Percentiles rank a stretch among this genome's conserved stretches.
These are phyloP conservation scores for Syncephalastrum contaminatum DNA, from an alignment of 371 early-diverging fungal genomes.

Conservation along the genomic window DNA sequence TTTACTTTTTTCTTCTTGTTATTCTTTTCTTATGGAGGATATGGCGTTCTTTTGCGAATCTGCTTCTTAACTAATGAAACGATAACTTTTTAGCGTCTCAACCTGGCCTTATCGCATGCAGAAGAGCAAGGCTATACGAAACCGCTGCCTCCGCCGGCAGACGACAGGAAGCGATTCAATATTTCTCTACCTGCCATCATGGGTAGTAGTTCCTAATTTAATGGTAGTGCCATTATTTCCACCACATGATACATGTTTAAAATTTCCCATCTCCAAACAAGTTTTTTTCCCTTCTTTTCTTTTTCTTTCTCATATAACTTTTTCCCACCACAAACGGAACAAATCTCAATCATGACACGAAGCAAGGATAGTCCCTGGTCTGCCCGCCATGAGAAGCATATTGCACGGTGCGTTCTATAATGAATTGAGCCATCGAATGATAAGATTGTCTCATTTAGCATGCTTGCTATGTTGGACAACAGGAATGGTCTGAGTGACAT, in stretches of 20 bases:
- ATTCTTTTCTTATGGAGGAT: background rate
- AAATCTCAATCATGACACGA: slow-evolving; percentile 6
- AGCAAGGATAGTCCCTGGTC: slow-evolving; percentile 10
- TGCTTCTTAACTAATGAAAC: too few species aligned
- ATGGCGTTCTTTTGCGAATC: too few species aligned
- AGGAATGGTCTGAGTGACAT: slow-evolving; percentile 16
- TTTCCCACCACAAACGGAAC: background rate
- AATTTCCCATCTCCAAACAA: slow-evolving; percentile 2
- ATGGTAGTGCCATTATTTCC: background rate
- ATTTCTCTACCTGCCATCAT: slow-evolving; percentile 17
- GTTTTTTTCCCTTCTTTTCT: slow-evolving; percentile 7
- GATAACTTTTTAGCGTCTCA: slow-evolving; percentile 21
- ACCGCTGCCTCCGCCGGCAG: slow-evolving; percentile 20
- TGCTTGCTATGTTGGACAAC: background rate
- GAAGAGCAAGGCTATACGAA: slow-evolving; percentile 33
- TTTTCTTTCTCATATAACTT: slow-evolving; percentile 1
- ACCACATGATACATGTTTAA: background rate
- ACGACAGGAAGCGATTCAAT: slow-evolving; percentile 31
- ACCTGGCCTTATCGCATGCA: slow-evolving; percentile 23
- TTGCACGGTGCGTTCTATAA: slow-evolving; percentile 1
- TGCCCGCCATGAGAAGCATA: slow-evolving; percentile 6
- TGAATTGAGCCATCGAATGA: too few species aligned
- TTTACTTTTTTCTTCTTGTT: background rate
- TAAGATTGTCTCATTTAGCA: background rate
- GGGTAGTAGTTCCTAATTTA: background rate